Evolutionary conservation across 1,139 yeast genomes (phyloP), one percentile per base, ranked within the genome.

Genomic region (Saccharomyces hybrid): DNA sequence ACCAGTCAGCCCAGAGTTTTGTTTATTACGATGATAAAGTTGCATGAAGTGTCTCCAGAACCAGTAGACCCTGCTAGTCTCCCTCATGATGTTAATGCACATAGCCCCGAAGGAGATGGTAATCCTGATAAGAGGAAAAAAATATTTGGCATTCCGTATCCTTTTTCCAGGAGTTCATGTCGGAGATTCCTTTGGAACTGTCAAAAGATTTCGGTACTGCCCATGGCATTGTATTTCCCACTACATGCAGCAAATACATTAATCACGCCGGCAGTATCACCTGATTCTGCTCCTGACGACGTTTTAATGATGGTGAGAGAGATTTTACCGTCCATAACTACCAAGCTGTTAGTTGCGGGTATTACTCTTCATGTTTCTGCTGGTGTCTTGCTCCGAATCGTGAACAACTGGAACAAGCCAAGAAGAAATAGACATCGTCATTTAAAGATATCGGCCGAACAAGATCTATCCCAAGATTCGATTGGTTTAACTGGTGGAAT

Each of bases 401-500:
- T 61, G 59, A 50, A 52, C 9, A 25, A 50, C 7, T 56, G 56
- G 55, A 42, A 44, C n/a, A 46, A 50, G 26, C 31, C 47, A 25
- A 32, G 42, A n/a, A 25, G 25, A 41, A 42, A 50, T 16, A 46
- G 32, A 32, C 46, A 25, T 11, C 31, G 46, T 6, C 31, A 14
- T 5, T 26, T 26, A 32, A 25, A 50, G 29, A 25, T 42, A 11
- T 9, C 51, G 13, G 46, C 51, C 28, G 34, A 49, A 34, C 23
- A 53, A 50, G 14, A 44, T 31, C 23, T 53, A 26, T 31, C 56
- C 29, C 67, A 61, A 49, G 57, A 61, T n/a, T 46, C 49, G 25
- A 61, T 63, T 16, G 66, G 66, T 3, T 53, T 63, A 20, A 57
- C 57, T 8, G 67, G 67, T 4, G 66, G 66, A 9, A 55, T 64